phyloP scores from a whole-genome alignment of 108 stramenopile genomes.

The Cyclotella baltica region DNA sequence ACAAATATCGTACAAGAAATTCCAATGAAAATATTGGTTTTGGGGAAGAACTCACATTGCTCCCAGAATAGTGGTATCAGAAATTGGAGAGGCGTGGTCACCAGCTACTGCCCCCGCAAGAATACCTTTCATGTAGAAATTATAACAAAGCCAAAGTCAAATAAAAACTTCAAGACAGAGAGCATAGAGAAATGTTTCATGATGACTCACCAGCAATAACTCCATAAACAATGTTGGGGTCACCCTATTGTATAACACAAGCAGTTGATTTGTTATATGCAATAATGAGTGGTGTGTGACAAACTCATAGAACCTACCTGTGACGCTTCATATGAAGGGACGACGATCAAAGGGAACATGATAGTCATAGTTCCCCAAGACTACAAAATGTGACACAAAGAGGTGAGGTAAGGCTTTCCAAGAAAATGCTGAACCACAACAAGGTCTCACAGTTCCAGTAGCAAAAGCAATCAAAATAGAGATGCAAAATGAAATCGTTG shows the following conservation, averaged over 20 bases:
- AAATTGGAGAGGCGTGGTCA: constrained; percentile 78
- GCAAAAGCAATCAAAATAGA: constrained; percentile 72
- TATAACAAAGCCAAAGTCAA: no score
- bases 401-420: background rate
- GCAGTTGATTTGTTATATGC: no score
- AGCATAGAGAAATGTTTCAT: no score
- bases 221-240: constrained; percentile 60
- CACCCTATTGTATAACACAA: no score
- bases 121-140: constrained; percentile 58
- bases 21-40: constrained; percentile 69
- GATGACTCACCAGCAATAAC: constrained; percentile 56
- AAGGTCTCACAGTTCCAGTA: constrained; percentile 52
- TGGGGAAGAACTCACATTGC: constrained; percentile 68
- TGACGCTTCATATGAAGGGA: constrained; percentile 63
- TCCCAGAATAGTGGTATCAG: constrained; percentile 79
- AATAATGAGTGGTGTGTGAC: no score
- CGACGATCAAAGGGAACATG: constrained; percentile 69
- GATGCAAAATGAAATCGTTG: constrained; percentile 68
- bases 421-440: background rate
- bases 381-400: constrained; percentile 1
- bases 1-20: constrained; percentile 78
- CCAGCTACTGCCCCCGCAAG: constrained; percentile 75
- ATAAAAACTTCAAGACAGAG: no score
- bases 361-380: constrained; percentile 84
- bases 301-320: no score